Evolutionary conservation across 148 eudicot genomes (phyloP), one percentile per base, ranked within the genome.

Genomic region (Cornus controversa): DNA sequence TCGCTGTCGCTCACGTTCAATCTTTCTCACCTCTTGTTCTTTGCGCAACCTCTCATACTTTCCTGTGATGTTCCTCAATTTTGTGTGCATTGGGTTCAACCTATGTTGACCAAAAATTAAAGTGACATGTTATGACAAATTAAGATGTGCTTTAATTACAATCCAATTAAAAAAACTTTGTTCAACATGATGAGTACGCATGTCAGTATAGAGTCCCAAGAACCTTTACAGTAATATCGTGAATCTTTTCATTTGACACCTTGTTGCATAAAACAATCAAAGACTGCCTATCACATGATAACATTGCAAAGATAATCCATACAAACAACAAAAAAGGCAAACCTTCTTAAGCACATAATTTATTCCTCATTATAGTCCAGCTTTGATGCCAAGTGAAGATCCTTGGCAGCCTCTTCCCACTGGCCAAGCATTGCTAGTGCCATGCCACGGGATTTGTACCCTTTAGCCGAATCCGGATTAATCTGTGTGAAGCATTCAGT

Each of bases 381-480:
- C 5, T 77, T 95, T 16, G 97, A 90, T 45, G 97, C 98, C 82
- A 90, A 77, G 79, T 91, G 97, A 78, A 95, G 92, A 87, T 95
- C 98, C 84, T 88, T 87, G 50, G 93, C 94, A 80, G 97, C 96
- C 78, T 93, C 98, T 90, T 84, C 89, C 98, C 98, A 95, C 64
- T 90, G 89, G 26, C 96, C 97, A 73, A 95, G 89, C 98, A 95
- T 85, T 70, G 97, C 90, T 71, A 83, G 85, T 16, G 98, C 97
- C 82, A 93, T 88, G 26, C 97, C 97, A 40, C 97, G 90, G 34
- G 94, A 75, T 84, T 92, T 95, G 83, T 95, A 86, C 28, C 97
- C 97, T 85, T 95, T 95, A 4, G 97, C 96, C 79, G 97, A 93
- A 85, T 95, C 96, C 20, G 98, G 96, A 77, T 95, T 93, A 73